phyloP scores from a whole-genome alignment of 2,329 filamentous ascomycete species.

The Leptographium galeiforme region DNA sequence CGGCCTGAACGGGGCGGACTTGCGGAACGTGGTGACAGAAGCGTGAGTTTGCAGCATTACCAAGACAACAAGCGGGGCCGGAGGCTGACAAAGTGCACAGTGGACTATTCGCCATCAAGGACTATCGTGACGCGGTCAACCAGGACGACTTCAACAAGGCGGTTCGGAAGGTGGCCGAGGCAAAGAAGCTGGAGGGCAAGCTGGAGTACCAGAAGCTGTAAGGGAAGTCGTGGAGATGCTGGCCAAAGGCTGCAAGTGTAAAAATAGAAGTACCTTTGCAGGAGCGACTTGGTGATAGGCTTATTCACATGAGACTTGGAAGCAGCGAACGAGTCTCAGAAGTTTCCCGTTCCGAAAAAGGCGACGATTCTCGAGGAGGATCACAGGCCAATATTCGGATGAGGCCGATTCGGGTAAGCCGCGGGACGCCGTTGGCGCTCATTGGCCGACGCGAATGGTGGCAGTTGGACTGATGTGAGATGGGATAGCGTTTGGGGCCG shows the following conservation, averaged over 20 bases:
- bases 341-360: too few relatives aligned
- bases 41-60: constrained; percentile 57
- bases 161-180: constrained; percentile 89
- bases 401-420: too few relatives aligned
- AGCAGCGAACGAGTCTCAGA: too few relatives aligned
- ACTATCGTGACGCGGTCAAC: constrained; percentile 89
- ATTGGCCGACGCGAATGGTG: too few relatives aligned
- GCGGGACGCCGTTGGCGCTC: too few relatives aligned
- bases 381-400: too few relatives aligned
- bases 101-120: constrained; percentile 95
- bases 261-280: not conserved
- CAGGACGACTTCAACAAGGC: constrained; percentile 99
- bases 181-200: constrained; percentile 98
- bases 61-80: not conserved
- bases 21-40: constrained; percentile 96
- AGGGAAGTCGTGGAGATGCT: not conserved
- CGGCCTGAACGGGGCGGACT: constrained; percentile 89
- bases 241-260: not conserved
- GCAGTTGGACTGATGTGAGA: too few relatives aligned
- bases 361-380: too few relatives aligned
- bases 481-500: too few relatives aligned
- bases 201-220: constrained; percentile 94
- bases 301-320: too few relatives aligned
- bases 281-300: too few relatives aligned
- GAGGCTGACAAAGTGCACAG: constrained; percentile 27